Conservation (phyloP, 495 filamentous ascomycete species). For the Parmelia sp. region DNA sequence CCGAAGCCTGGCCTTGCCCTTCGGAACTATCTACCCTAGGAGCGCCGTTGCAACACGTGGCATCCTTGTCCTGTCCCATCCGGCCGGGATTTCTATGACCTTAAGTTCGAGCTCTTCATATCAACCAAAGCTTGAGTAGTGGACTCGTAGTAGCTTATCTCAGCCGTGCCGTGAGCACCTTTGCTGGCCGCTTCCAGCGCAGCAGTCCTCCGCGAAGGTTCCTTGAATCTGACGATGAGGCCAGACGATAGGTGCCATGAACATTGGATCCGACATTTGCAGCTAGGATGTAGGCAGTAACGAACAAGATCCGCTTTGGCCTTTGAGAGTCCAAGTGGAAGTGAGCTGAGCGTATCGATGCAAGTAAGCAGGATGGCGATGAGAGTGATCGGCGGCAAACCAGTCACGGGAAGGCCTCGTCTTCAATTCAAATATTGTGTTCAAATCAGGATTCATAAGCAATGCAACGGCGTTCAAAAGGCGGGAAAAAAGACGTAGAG, state of each 20-base stretch:
- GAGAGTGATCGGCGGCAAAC: not conserved
- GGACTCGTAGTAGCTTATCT: not conserved
- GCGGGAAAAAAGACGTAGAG: not conserved
- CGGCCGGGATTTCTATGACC: not conserved
- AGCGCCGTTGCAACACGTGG: not conserved
- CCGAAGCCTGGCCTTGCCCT: not conserved
- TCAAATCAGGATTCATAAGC: too few relatives aligned
- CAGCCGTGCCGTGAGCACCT: not conserved
- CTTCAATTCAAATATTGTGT: not conserved
- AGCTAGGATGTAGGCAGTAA: not conserved
- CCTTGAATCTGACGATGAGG: not conserved
- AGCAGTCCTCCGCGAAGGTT: not conserved
- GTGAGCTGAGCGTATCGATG: not conserved
- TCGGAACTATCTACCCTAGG: not conserved
- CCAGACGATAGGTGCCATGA: not conserved
- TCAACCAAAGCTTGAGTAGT: not conserved
- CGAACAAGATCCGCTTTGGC: not conserved
- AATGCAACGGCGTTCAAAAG: too few relatives aligned
- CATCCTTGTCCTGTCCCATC: not conserved
- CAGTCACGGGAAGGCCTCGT: not conserved
- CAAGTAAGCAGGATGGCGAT: not conserved
- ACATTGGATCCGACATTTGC: not conserved
- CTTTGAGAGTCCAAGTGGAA: not conserved
- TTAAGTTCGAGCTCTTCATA: not conserved
- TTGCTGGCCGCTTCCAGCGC: not conserved